Conservation (phyloP, 306 rosid species). For the Glycyrrhiza uralensis region DNA sequence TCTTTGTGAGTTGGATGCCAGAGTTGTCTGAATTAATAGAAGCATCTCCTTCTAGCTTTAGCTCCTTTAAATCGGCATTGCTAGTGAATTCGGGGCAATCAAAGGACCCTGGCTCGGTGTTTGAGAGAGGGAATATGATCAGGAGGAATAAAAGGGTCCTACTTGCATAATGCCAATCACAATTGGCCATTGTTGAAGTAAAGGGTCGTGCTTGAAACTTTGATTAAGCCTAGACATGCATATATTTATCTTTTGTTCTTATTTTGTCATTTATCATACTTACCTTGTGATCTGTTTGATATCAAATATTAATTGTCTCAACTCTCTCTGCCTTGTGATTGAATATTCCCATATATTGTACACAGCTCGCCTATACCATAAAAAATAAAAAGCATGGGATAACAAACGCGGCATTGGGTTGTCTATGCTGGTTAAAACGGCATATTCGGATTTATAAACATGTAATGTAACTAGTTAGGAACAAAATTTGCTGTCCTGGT, state of each 20-base stretch:
- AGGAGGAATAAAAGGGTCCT: neutral
- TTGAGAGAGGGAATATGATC: neutral
- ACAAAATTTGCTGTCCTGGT: neutral
- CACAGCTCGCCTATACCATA: neutral
- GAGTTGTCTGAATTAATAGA: neutral
- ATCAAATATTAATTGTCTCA: neutral
- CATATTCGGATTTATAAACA: neutral
- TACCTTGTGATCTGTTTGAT: neutral
- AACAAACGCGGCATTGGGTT: neutral
- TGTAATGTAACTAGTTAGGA: neutral
- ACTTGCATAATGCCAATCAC: neutral
- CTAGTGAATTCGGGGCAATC: neutral
- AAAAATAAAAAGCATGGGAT: neutral
- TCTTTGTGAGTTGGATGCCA: conserved; percentile 3
- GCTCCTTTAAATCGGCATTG: neutral
- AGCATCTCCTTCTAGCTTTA: conserved; percentile 7
- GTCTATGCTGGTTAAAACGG: neutral
- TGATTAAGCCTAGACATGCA: neutral
- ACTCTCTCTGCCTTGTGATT: neutral
- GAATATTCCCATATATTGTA: neutral
- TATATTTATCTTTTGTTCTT: neutral
- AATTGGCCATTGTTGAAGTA: neutral
- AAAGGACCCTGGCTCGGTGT: neutral
- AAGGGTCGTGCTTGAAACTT: neutral
- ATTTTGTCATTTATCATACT: neutral